Base-by-base conservation (phyloP, 768 basidiomycete genomes). In the Cyclocybe cylindracea region DNA sequence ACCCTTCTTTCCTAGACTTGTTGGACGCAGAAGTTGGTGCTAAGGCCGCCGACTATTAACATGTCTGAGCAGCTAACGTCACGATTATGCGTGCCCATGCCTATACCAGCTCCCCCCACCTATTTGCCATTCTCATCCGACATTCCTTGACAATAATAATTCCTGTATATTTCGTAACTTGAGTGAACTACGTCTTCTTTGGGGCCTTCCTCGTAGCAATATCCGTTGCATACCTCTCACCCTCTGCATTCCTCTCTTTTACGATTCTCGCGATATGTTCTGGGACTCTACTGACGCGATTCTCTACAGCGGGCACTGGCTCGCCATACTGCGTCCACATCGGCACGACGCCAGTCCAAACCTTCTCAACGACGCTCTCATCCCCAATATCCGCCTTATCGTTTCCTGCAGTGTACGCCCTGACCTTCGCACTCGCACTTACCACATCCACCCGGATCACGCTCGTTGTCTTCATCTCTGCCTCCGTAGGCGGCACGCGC, bases 351-450 rank as follows among this genome's bases (percentile, higher is more conserved):
- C 66, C 66, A 8, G 59, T 62, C 63, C 66, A 67, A 10, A 64
- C 60, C n/a, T 56, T 50, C 34, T 48, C 39, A 32, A 41, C 38
- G 46, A 64, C 47, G 10, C 54, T 58, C 16, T 43, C 42, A 41
- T 61, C 44, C 9, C 51, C 57, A 31, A 66, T 35, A 54, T 68
- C 66, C 4, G 49, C 42, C 31, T 53, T 58, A 8, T 66, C 66
- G 40, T 65, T 60, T 13, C 59, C 59, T 8, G 55, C 53, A 1
- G 54, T 46, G 13, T 49, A 55, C 8, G 59, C 62, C 11, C 65
- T 51, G 13, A 65, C 51, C 46, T 68, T 68, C 8, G 62, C 66
- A 36, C 66, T 68, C 0, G 65, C 66, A 16, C 62, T 61, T 14
- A 58, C 65, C 43, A 68, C 62, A 10, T 66, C 62, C 2, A 68